Percentiles rank a stretch among this genome's conserved stretches.
phyloP scores from a whole-genome alignment of 2,329 filamentous ascomycete genomes.

The Grosmannia clavigera region DNA sequence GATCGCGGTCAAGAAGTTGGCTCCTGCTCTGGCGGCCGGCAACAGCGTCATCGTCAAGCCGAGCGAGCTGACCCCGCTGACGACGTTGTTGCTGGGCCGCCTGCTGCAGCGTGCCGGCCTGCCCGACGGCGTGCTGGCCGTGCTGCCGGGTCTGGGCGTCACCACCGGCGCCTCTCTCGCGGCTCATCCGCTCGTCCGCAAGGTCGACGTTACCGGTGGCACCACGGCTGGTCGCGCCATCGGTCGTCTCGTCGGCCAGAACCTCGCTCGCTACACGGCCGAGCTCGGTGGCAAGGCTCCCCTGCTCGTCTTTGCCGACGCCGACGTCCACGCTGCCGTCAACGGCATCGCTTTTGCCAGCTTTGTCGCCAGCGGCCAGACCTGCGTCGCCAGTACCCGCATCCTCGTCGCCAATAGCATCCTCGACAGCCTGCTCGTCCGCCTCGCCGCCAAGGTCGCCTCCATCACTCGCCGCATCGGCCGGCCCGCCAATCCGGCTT shows the following conservation, averaged over 20 bases:
- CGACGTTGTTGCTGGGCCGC: slow-evolving; percentile 44
- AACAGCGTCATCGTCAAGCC: slow-evolving; percentile 50
- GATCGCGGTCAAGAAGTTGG: slow-evolving; percentile 47
- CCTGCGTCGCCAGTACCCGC: slow-evolving; percentile 57
- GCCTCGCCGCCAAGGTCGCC: slow-evolving; percentile 51
- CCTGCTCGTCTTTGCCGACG: slow-evolving; percentile 53
- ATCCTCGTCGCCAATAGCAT: slow-evolving; percentile 61
- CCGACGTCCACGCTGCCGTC: slow-evolving; percentile 52
- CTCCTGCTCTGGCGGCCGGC: slow-evolving; percentile 46
- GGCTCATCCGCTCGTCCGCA: slow-evolving; percentile 40
- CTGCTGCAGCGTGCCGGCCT: slow-evolving; percentile 56
- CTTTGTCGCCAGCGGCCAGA: slow-evolving; percentile 43
- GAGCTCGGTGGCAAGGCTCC: slow-evolving; percentile 63
- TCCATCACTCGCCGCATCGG: slow-evolving; percentile 43
- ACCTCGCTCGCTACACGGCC: slow-evolving; percentile 57
- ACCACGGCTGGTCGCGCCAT: slow-evolving; percentile 58
- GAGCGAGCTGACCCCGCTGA: slow-evolving; percentile 49
- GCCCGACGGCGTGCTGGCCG: slow-evolving; percentile 56
- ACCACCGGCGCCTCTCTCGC: slow-evolving; percentile 41
- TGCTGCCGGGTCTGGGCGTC: slow-evolving; percentile 42
- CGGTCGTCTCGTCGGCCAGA: slow-evolving; percentile 51
- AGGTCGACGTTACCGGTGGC: slow-evolving; percentile 67
- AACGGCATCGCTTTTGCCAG: slow-evolving; percentile 54
- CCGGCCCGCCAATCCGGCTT: slow-evolving; percentile 39
- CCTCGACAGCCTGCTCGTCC: slow-evolving; percentile 50